Conservation (phyloP, 441 rosid genomes). For the Populus trichocarpa region DNA sequence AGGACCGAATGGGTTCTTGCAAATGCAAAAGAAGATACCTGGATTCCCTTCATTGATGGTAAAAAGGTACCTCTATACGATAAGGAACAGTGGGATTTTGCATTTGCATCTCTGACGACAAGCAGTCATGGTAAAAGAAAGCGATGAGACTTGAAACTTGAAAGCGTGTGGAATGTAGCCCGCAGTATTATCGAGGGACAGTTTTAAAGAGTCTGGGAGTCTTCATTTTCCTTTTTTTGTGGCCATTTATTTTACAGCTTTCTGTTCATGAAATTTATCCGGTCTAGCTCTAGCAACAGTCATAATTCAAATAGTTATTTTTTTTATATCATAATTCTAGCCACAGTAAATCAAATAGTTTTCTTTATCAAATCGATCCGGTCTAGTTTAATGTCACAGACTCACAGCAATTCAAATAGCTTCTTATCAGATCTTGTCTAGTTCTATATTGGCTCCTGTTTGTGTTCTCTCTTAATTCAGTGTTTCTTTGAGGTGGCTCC, state of each 20-base stretch:
- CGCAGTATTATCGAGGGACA: background rate
- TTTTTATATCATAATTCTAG: background rate
- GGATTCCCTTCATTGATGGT: slow-evolving; percentile 52
- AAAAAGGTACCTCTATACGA: slow-evolving; percentile 41
- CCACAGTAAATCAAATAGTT: background rate
- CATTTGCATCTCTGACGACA: slow-evolving; percentile 30
- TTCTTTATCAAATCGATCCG: background rate
- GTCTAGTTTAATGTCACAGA: background rate
- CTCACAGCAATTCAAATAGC: no score
- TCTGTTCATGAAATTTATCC: background rate
- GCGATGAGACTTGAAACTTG: slow-evolving; percentile 3
- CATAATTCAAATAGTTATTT: background rate
- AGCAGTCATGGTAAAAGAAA: slow-evolving; percentile 13
- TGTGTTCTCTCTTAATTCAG: background rate
- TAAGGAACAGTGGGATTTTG: slow-evolving; percentile 49
- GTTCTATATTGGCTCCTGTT: background rate
- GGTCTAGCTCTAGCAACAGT: background rate
- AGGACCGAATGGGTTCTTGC: slow-evolving; percentile 54
- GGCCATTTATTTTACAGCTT: background rate
- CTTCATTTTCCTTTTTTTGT: background rate
- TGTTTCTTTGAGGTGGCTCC: no score
- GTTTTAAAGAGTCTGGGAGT: background rate
- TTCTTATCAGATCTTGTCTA: background rate
- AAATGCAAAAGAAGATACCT: slow-evolving; percentile 30
- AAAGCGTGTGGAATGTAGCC: background rate